phyloP scores from a whole-genome alignment of 768 basidiomycete genomes.

The Lactarius indigo region DNA sequence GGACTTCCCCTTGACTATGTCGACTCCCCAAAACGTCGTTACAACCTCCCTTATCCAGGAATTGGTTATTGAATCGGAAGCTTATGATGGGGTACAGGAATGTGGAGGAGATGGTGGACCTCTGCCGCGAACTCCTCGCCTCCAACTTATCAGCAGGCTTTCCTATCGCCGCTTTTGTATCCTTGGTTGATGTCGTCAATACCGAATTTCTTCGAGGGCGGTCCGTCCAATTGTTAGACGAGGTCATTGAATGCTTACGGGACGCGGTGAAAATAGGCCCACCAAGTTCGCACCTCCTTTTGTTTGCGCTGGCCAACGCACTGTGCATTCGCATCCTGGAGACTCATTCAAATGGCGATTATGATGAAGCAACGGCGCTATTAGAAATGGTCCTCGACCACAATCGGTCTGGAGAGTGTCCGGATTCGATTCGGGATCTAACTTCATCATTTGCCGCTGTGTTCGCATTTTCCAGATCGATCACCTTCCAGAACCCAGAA shows the following conservation, averaged over 20 bases:
- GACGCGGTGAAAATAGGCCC: not conserved
- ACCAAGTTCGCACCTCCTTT: not conserved
- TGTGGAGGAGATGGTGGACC: not conserved
- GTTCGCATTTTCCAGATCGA: not conserved
- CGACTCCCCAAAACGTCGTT: not conserved
- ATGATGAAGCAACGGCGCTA: not conserved
- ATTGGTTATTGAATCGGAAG: not conserved
- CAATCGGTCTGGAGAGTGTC: not conserved
- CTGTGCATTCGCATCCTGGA: not conserved
- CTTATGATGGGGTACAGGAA: not conserved
- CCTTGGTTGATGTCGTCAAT: not conserved
- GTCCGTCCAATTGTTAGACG: not conserved
- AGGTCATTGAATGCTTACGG: not conserved
- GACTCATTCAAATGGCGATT: not conserved
- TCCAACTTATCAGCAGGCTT: not conserved
- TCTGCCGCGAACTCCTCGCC: slow-evolving; percentile 7
- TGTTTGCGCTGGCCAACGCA: not conserved
- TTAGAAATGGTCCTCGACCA: not conserved
- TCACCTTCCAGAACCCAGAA: not conserved
- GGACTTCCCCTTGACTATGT: not conserved
- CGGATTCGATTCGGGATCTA: too few relatives aligned
- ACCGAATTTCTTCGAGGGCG: not conserved
- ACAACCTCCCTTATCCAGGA: not conserved
- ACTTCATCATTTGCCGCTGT: not conserved
- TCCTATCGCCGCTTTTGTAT: not conserved